A percentile compares a stretch with the other conserved stretches of the same genome.
These are phyloP conservation scores for Fusarium incarnatum DNA, from an alignment of 2,329 filamentous ascomycete genomes.

Conservation along the genomic window DNA sequence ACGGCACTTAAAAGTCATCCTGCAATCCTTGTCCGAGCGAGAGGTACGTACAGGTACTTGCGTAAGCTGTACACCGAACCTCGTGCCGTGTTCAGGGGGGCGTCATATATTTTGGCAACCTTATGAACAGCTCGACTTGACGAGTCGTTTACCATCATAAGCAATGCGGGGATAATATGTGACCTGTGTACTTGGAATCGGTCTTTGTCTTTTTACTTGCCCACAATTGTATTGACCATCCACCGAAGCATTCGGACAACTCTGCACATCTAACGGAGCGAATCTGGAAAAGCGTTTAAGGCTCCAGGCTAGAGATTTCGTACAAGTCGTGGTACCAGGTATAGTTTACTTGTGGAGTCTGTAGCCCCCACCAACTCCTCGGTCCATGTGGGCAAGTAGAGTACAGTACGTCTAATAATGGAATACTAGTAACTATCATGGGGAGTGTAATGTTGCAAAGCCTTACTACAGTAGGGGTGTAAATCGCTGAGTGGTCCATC, in stretches of 20 bases:
- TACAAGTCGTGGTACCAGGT: slow-evolving; percentile 3
- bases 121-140: neutral
- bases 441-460: slow-evolving; percentile 33
- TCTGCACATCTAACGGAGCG: neutral
- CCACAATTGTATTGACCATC: neutral
- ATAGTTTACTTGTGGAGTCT: slow-evolving; percentile 24
- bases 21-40: neutral
- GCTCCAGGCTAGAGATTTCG: neutral
- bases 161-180: neutral
- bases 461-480: slow-evolving; percentile 18
- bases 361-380: slow-evolving; percentile 36
- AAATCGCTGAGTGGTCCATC: slow-evolving; percentile 1
- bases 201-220: neutral
- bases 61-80: neutral
- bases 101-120: neutral
- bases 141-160: neutral
- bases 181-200: neutral
- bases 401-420: slow-evolving; percentile 18
- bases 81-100: slow-evolving; percentile 5
- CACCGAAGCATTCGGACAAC: neutral
- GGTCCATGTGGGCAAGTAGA: slow-evolving; percentile 43
- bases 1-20: slow-evolving; percentile 2
- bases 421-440: slow-evolving; percentile 30
- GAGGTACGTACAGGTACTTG: neutral
- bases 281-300: neutral